Evolutionary conservation across 2,329 filamentous ascomycete species (phyloP), one percentile per base, ranked within the genome.

Genomic region (Pseudocercospora crystallina): DNA sequence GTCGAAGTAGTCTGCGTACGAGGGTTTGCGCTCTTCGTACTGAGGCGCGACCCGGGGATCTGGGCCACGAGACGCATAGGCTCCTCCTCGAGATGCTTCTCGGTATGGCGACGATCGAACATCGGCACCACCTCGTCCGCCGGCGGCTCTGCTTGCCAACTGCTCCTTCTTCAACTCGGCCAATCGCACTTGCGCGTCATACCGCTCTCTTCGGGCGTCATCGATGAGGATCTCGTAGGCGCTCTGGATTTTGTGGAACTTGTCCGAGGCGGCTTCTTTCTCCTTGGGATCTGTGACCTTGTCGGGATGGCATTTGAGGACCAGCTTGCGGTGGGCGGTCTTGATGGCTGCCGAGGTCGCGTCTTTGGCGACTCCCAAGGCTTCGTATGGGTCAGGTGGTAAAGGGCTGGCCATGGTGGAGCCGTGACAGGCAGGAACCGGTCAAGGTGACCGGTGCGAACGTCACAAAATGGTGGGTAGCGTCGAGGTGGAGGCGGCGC

Each of bases 221-320:
- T 96, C 86, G 64, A 83, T 88, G 54, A 99, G 81, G 29, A 94
- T 78, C 71, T 97, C 94, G 72, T 96, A 99, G 43, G 94, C 91
- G 63, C 91, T 83, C 70, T 96, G 91, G 31, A 97, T 89, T 68
- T 84, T 85, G 71, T 96, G 90, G 65, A 97, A 99, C 71, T 95
- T 86, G 61, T 90, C 85, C 62, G 88, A 84, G 70, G 91, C 95
- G 61, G 83, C 76, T 52, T 83, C 82, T 72, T 94, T 95, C 63
- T 87, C 76, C 12, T 82, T 76, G 46, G 86, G 83, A 64, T 95
- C 83, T 60, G 90, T 85, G 26, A 56, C 49, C 73, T 61, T 80
- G 92, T 77, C 76, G 54, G 76, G 73, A 61, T 99, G 94, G 64
- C 90, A 83, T 70, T 85, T 91, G 53, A 99, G 78, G 5, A 94